These are phyloP conservation scores for Xeromyces bisporus DNA, from an alignment of 495 filamentous ascomycete species.

Conservation along the genomic window DNA sequence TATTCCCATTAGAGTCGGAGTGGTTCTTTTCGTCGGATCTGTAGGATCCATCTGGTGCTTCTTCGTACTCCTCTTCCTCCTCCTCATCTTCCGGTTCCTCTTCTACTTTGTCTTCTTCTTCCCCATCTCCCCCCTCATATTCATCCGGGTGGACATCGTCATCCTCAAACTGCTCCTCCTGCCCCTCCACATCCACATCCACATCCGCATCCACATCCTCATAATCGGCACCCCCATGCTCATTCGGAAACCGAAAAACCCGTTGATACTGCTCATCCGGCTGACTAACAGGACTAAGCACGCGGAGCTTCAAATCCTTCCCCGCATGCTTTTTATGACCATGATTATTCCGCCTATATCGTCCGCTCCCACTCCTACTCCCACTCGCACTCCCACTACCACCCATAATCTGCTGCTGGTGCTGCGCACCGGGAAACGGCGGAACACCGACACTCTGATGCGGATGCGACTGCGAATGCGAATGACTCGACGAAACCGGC, in stretches of 20 bases:
- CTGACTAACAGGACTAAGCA: constrained; percentile 68
- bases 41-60: constrained; percentile 22
- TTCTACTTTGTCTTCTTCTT: constrained; percentile 8
- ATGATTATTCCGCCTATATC: no score
- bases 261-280: constrained; percentile 48
- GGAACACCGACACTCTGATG: constrained; percentile 2
- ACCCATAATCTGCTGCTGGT: no score
- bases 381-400: no score
- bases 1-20: no score
- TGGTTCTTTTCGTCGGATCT: constrained; percentile 21
- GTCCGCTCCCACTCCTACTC: no score
- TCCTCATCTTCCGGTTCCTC: constrained; percentile 26
- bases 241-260: constrained; percentile 11
- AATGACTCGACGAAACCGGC: constrained; percentile 34
- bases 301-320: constrained; percentile 31
- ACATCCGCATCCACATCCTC: constrained; percentile 22
- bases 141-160: constrained; percentile 19
- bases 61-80: constrained; percentile 30
- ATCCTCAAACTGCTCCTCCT: constrained; percentile 16
- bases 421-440: background rate
- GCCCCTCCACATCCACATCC: constrained; percentile 8
- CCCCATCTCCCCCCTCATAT: constrained; percentile 17
- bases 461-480: no score
- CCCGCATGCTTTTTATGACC: background rate
- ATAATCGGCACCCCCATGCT: constrained; percentile 17